Base-by-base conservation (phyloP, 257 asterid genomes). In the Capsicum baccatum region DNA sequence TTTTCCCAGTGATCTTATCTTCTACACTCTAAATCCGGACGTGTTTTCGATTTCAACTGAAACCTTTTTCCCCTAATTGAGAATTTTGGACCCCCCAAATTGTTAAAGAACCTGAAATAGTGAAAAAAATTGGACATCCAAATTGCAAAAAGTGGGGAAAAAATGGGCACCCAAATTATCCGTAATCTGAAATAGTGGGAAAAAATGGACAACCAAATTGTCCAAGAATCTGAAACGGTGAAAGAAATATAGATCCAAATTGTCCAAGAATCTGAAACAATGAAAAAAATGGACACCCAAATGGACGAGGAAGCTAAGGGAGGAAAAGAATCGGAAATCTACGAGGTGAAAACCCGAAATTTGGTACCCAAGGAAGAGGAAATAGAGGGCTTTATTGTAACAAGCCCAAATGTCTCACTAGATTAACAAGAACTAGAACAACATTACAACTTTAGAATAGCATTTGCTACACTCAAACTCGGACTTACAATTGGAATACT, bases 1-100 rank as follows among this genome's bases (percentile, higher is more conserved):
- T 26, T 26, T 26, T 26, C 33, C 33, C 33, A 26, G 33, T 26
- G 33, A 95, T 78, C 94, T 95, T 1, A 87, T 97, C 64, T 97
- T 70, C 86, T 94, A 85, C 88, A 86, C 91, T 39, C 26, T 88
- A 17, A 91, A 88, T 19, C 86, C 87, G 11, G 50, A 12, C 62
- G 81, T 8, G 12, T 85, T 83, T 60, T 26, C 62, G 33, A 15
- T 33, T 52, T 83, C 85, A 33, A 71, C 86, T 0, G 56, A 67
- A 60, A 54, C 80, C 87, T 84, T 62, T 68, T 68, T 70, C 70
- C 82, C 87, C 83, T 16, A 69, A 69, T 55, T 4, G 47, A 14
- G 13, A 35, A 35, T 6, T 6, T 7, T 9, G 48, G 19, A 67
- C 16, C 10, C 42, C 42, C 70, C 42, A 35, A 67, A 35, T 35